Base-by-base conservation (phyloP, 805 yeast species). In the Scheffersomyces coipomensis region DNA sequence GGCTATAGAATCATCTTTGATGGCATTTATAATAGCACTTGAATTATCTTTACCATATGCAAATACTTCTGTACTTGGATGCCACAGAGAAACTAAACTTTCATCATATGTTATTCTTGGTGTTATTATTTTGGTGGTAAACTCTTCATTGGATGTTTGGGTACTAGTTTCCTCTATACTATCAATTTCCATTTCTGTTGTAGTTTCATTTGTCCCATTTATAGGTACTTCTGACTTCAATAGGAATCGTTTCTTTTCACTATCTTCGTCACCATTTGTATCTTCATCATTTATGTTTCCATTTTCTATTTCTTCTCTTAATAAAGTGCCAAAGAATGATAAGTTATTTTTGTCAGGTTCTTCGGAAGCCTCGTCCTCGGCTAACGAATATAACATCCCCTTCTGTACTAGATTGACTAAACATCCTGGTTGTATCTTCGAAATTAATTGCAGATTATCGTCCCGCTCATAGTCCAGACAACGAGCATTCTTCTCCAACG, bases 401-500 rank as follows among this genome's bases (percentile, higher is more conserved):
- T 81, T 85, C 51, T 91, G 97, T 0, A 91, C 82, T 31, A 91
- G 65, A 52, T 79, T 78, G 10, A 91, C 95, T 22, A 91, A 67
- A 49, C 86, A 78, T 1, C 97, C 97, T 2, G 85, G 71, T n/a
- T 88, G 85, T 16, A 87, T 76, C 34, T 67, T 63, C 6, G 64
- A 64, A 17, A 63, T 41, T 1, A 76, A 67, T 44, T 76, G 50
- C 6, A 44, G 72, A 38, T 65, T 63, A 2, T 58, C 57, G 33
- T 81, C 35, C 10, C 53, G 51, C 38, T 67, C 96, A 44, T 77
- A 74, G 16, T 71, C 70, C 45, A 78, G 71, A 9, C 85, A 82
- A 16, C 74, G 65, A 1, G 91, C 69, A 48, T 86, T 90, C 48
- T 85, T 83, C 46, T 85, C 87, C 21, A 93, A 63, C 0, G 97